A percentile compares a stretch with the other conserved stretches of the same genome.
These are phyloP conservation scores for Arabidopsis hybrid DNA, from an alignment of 441 rosid species.

Conservation along the genomic window DNA sequence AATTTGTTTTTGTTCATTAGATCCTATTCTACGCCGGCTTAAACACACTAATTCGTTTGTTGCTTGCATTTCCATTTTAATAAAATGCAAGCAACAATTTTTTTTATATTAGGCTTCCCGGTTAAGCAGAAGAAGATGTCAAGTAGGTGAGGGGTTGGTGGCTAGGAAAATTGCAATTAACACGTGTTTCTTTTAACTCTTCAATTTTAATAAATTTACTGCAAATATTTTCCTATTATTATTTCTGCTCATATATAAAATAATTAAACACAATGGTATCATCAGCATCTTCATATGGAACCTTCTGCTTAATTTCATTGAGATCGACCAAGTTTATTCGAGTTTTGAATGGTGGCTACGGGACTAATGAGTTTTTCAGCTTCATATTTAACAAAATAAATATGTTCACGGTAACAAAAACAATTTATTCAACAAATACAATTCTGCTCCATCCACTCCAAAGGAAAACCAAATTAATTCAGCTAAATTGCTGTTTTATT, in stretches of 20 bases:
- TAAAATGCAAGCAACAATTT: too few species aligned
- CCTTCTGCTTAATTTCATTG: not conserved
- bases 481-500: not conserved
- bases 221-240: not conserved
- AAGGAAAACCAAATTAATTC: not conserved
- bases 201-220: not conserved
- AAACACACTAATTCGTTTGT: too few species aligned
- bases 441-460: not conserved
- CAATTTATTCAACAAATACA: not conserved
- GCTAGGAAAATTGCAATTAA: not conserved
- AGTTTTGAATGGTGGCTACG: not conserved
- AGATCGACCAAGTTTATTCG: not conserved
- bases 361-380: too few species aligned
- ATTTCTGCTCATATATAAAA: not conserved
- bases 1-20: not conserved
- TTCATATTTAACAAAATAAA: not conserved
- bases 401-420: not conserved
- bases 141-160: constrained; percentile 6
- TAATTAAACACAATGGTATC: not conserved
- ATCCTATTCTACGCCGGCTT: too few species aligned
- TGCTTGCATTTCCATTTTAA: too few species aligned
- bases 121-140: not conserved
- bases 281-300: not conserved
- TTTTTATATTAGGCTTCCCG: not conserved
- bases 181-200: not conserved